Evolutionary conservation across 2,329 filamentous ascomycete genomes (phyloP).

Genomic region (Xylaria sp.): DNA sequence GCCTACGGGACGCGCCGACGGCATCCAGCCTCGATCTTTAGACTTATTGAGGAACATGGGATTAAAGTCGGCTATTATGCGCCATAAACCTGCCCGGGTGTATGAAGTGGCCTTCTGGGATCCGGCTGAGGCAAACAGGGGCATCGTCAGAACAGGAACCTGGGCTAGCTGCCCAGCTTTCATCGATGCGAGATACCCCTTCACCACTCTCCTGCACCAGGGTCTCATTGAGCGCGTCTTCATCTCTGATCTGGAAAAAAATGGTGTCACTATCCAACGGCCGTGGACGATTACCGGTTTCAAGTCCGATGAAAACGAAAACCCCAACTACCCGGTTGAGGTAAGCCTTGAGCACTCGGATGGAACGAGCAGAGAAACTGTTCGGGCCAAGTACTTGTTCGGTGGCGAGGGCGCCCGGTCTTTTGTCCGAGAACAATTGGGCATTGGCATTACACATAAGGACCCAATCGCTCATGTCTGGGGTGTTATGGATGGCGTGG

Average conservation of each 20-base stretch:
- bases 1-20: conserved; percentile 85
- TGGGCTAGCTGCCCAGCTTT: conserved; percentile 93
- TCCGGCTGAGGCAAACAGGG: conserved; percentile 63
- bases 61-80: conserved; percentile 88
- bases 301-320: conserved; percentile 64
- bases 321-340: conserved; percentile 79
- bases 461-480: conserved; percentile 78
- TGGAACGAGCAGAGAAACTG: conserved; percentile 73
- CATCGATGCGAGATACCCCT: conserved; percentile 76
- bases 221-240: conserved; percentile 77
- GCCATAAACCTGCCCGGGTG: conserved; percentile 85
- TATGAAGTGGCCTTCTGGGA: conserved; percentile 83
- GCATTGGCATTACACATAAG: conserved; percentile 77
- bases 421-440: conserved; percentile 70
- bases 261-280: conserved; percentile 69
- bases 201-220: conserved; percentile 77
- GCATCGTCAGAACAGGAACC: conserved; percentile 73
- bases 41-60: conserved; percentile 92
- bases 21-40: conserved; percentile 89
- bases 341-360: conserved; percentile 83
- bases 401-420: conserved; percentile 78
- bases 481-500: conserved; percentile 80
- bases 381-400: conserved; percentile 76
- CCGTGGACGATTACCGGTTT: conserved; percentile 74
- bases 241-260: conserved; percentile 72